Conservation (phyloP, 1,284 basidiomycete species). For the Austroboletus novae-zelandiae region DNA sequence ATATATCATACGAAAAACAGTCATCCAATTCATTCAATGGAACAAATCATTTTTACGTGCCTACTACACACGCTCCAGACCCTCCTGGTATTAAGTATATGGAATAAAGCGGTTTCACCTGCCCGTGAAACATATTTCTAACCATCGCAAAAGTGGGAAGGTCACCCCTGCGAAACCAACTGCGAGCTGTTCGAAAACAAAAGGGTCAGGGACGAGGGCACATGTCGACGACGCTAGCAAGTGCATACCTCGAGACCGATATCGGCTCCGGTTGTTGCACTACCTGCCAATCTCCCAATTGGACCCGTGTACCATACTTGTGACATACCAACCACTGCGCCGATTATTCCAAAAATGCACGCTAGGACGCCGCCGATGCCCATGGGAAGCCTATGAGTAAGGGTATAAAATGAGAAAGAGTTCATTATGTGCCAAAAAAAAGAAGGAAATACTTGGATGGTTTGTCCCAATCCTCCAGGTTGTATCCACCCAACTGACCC, state of each 20-base stretch:
- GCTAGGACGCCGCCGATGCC: conserved; percentile 55
- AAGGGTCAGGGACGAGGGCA: neutral
- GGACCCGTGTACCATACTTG: conserved; percentile 55
- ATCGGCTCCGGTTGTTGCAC: conserved; percentile 41
- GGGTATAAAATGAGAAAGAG: too few relatives aligned
- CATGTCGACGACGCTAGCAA: neutral
- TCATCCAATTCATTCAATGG: too few relatives aligned
- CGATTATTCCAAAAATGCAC: conserved; percentile 44
- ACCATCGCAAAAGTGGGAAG: conserved; percentile 42
- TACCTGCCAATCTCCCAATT: conserved; percentile 42
- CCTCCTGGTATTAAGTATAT: conserved; percentile 41
- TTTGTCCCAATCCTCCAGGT: conserved; percentile 52
- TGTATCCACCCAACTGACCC: conserved; percentile 49
- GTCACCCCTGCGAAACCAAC: conserved; percentile 41
- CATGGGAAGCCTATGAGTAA: conserved; percentile 42
- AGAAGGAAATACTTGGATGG: conserved; percentile 35
- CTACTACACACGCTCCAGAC: conserved; percentile 20
- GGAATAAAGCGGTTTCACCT: conserved; percentile 38
- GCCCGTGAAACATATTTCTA: conserved; percentile 43
- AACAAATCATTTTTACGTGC: too few relatives aligned
- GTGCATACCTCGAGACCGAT: conserved; percentile 52
- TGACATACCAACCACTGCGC: conserved; percentile 51
- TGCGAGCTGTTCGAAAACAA: conserved; percentile 35
- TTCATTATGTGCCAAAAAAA: too few relatives aligned
- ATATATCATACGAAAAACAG: too few relatives aligned